These are phyloP conservation scores for Flaveria ramosissima DNA, from an alignment of 129 eudicot genomes.

Conservation along the genomic window DNA sequence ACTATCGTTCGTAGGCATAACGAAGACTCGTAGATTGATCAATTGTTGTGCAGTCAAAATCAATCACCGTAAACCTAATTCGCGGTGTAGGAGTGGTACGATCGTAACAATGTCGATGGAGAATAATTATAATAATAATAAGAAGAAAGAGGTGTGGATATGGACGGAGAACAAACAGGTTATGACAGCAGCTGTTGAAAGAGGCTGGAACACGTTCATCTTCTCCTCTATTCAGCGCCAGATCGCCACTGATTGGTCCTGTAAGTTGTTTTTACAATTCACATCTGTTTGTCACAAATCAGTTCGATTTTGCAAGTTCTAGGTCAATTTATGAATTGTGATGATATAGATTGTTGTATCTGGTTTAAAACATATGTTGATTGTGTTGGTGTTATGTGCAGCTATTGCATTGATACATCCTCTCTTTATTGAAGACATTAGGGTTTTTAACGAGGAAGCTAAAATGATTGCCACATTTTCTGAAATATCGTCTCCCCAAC, in stretches of 20 bases:
- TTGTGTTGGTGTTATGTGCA: constrained; percentile 43
- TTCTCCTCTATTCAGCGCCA: constrained; percentile 54
- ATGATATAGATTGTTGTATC: not conserved
- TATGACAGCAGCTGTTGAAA: constrained; percentile 91
- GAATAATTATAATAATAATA: constrained; percentile 9
- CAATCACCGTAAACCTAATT: not conserved
- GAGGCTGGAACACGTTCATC: constrained; percentile 92
- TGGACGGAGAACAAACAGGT: constrained; percentile 91
- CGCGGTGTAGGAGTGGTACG: not conserved
- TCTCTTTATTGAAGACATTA: constrained; percentile 65
- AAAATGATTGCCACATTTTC: constrained; percentile 60
- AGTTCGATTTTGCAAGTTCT: not conserved
- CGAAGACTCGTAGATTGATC: constrained; percentile 39
- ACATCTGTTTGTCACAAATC: no score
- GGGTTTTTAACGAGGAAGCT: constrained; percentile 43
- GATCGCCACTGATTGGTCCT: constrained; percentile 80
- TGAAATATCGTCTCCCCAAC: constrained; percentile 73
- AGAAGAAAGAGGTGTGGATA: constrained; percentile 74
- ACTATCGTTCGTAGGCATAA: constrained; percentile 40
- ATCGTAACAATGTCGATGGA: constrained; percentile 39
- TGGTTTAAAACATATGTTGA: not conserved
- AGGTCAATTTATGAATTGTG: not conserved
- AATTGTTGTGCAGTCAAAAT: constrained; percentile 27
- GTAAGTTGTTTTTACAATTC: constrained; percentile 27
- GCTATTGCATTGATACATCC: constrained; percentile 74